A percentile compares a stretch with the other conserved stretches of the same genome.
Conservation (phyloP, 345 rosid genomes). For the Lepidium sativum region DNA sequence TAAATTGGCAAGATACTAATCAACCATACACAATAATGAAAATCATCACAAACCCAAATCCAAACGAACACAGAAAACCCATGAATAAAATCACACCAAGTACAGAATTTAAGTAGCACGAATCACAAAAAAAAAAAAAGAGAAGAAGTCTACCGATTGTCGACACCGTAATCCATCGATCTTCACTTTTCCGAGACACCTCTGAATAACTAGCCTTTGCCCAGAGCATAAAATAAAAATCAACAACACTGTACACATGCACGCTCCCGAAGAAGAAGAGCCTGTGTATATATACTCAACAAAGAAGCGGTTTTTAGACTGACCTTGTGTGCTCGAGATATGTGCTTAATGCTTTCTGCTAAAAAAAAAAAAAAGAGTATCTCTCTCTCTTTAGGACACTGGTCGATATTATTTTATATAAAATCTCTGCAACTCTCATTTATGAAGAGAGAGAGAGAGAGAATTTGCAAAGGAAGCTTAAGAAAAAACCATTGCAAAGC, state of each 20-base stretch:
- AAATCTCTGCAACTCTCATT: background rate
- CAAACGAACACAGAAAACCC: background rate
- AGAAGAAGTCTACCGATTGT: constrained; percentile 26
- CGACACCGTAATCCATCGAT: constrained; percentile 36
- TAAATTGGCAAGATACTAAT: constrained; percentile 2
- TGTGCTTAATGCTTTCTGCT: constrained; percentile 17
- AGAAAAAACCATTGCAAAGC: constrained; percentile 26
- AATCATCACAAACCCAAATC: background rate
- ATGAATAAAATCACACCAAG: background rate
- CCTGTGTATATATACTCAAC: background rate
- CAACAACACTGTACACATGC: constrained; percentile 1
- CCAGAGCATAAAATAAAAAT: background rate
- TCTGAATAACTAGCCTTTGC: constrained; percentile 31
- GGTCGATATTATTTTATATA: constrained; percentile 12
- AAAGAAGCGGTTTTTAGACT: constrained; percentile 4
- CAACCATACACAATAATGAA: background rate
- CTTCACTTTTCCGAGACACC: background rate
- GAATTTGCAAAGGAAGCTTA: background rate
- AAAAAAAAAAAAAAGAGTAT: background rate
- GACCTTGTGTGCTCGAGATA: constrained; percentile 16
- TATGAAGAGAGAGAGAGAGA: constrained; percentile 8
- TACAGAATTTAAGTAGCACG: background rate
- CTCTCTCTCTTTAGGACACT: constrained; percentile 18
- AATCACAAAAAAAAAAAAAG: background rate
- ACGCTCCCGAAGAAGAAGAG: background rate